Percentiles rank a stretch among this genome's conserved stretches.
Conservation (phyloP, 1,284 basidiomycete species). For the Cystobasidium pallidum region DNA sequence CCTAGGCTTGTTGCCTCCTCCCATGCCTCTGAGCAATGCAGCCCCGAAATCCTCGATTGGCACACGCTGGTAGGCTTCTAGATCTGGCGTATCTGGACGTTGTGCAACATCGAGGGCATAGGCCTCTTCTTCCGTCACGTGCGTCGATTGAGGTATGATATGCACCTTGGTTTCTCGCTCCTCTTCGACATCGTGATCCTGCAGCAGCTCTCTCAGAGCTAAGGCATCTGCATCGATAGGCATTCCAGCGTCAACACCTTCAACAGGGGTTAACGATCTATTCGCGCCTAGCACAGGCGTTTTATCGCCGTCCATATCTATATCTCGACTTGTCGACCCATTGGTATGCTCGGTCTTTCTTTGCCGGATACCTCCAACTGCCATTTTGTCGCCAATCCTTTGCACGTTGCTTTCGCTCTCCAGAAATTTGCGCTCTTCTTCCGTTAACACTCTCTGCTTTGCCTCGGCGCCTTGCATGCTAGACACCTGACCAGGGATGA, state of each 20-base stretch:
- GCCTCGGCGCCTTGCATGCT: slow-evolving; percentile 38
- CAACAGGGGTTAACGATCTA: not conserved
- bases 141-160: slow-evolving; percentile 33
- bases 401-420: slow-evolving; percentile 53
- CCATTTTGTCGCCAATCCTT: slow-evolving; percentile 55
- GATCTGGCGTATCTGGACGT: slow-evolving; percentile 62
- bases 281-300: slow-evolving; percentile 60
- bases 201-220: slow-evolving; percentile 34
- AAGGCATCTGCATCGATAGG: slow-evolving; percentile 34
- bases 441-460: slow-evolving; percentile 56
- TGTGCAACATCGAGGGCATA: slow-evolving; percentile 59
- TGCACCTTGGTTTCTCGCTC: slow-evolving; percentile 23
- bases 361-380: slow-evolving; percentile 45
- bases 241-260: not conserved
- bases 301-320: slow-evolving; percentile 54
- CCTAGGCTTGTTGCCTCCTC: slow-evolving; percentile 64
- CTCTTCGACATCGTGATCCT: slow-evolving; percentile 15
- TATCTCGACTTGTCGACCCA: slow-evolving; percentile 49
- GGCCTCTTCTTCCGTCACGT: slow-evolving; percentile 42
- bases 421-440: slow-evolving; percentile 42
- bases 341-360: slow-evolving; percentile 50
- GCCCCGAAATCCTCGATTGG: slow-evolving; percentile 92
- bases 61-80: slow-evolving; percentile 86
- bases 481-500: slow-evolving; percentile 47
- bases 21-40: slow-evolving; percentile 93